These are phyloP conservation scores for Fusarium chaquense DNA, from an alignment of 2,329 filamentous ascomycete species.

Conservation along the genomic window DNA sequence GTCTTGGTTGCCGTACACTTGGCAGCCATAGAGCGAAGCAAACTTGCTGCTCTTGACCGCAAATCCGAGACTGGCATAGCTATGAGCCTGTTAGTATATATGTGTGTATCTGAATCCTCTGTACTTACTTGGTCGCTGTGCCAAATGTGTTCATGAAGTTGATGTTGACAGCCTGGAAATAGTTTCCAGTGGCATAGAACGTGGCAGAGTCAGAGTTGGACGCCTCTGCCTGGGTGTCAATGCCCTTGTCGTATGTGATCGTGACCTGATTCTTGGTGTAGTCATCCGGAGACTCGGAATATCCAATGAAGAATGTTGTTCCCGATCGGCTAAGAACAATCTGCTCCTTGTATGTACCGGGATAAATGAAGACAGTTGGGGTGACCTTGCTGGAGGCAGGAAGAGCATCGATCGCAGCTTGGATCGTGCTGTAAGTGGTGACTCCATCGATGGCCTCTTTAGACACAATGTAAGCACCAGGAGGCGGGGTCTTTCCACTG, in stretches of 20 bases:
- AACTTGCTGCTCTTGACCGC: conserved; percentile 55
- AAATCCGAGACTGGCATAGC: conserved; percentile 59
- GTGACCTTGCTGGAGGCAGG: conserved; percentile 43
- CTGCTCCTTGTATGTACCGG: conserved; percentile 43
- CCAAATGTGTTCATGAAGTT: conserved; percentile 44
- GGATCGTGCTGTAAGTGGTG: conserved; percentile 20
- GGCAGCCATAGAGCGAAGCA: conserved; percentile 56
- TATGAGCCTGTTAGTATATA: conserved; percentile 31
- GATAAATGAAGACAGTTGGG: conserved; percentile 46
- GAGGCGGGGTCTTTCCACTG: conserved; percentile 54
- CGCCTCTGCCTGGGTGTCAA: conserved; percentile 40
- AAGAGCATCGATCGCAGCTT: conserved; percentile 57
- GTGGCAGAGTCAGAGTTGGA: conserved; percentile 46
- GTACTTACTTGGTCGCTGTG: conserved; percentile 35
- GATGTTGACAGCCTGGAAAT: conserved; percentile 45
- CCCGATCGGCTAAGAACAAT: conserved; percentile 31
- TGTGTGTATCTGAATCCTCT: fast-evolving
- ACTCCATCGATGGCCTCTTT: conserved; percentile 35
- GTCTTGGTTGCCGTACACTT: conserved; percentile 62
- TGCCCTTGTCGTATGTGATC: conserved; percentile 40
- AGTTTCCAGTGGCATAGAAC: conserved; percentile 43
- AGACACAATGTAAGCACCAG: conserved; percentile 41
- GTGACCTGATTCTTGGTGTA: conserved; percentile 42
- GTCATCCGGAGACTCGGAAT: conserved; percentile 45
- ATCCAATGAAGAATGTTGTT: conserved; percentile 40